Conservation (phyloP, 345 rosid genomes). For the Nephelium lappaceum region DNA sequence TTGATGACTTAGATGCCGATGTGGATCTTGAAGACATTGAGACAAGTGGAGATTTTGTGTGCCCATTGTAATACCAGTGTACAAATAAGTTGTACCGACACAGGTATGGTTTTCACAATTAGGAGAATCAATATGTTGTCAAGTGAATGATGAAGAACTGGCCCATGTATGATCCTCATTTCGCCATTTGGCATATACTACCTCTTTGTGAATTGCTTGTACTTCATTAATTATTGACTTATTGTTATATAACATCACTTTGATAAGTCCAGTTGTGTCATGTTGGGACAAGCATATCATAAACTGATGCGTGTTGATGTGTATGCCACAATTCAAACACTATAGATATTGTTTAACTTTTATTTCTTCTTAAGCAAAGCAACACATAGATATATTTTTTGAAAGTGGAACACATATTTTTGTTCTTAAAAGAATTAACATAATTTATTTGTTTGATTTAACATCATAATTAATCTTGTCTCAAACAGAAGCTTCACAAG, state of each 20-base stretch:
- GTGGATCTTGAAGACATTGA: slow-evolving; percentile 49
- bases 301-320: neutral
- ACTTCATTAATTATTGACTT: neutral
- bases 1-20: slow-evolving; percentile 63
- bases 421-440: no score
- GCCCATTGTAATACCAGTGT: slow-evolving; percentile 35
- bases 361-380: neutral
- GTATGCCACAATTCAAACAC: neutral
- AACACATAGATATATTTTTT: no score
- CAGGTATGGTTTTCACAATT: slow-evolving; percentile 15
- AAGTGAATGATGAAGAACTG: neutral
- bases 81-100: neutral
- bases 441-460: neutral
- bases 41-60: slow-evolving; percentile 62
- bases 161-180: neutral
- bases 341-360: neutral
- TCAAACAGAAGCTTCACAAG: neutral
- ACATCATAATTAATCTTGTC: neutral
- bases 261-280: neutral
- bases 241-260: slow-evolving; percentile 1
- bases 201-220: neutral
- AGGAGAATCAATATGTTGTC: slow-evolving; percentile 3
- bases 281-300: neutral
- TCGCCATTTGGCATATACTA: neutral
- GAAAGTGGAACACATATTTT: no score